Evolutionary conservation across 2,329 filamentous ascomycete species (phyloP).

Genomic region (Colletotrichum cereale): DNA sequence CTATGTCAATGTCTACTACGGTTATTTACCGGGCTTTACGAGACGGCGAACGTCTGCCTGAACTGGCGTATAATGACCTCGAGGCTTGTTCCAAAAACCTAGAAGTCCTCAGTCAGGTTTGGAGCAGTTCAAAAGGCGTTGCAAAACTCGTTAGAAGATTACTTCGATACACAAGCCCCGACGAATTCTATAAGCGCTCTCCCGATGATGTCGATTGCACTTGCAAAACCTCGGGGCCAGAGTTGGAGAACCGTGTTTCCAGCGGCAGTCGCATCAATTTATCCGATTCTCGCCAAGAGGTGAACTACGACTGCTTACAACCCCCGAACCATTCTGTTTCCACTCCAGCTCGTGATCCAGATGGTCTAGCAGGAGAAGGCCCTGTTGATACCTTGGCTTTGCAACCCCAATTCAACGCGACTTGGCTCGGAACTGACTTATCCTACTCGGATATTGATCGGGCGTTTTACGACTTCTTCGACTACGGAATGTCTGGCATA

Average conservation of each 20-base stretch:
- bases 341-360: not conserved
- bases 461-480: slow-evolving; percentile 41
- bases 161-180: not conserved
- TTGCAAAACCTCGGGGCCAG: not conserved
- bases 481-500: slow-evolving; percentile 40
- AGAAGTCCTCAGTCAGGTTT: slow-evolving; percentile 25
- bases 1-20: slow-evolving; percentile 42
- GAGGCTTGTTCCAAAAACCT: slow-evolving; percentile 36
- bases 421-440: slow-evolving; percentile 4
- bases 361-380: not conserved
- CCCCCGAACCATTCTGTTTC: not conserved
- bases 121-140: slow-evolving; percentile 39
- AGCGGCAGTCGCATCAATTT: not conserved
- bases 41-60: slow-evolving; percentile 31
- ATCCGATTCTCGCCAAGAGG: not conserved
- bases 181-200: not conserved
- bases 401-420: not conserved
- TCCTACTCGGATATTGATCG: slow-evolving; percentile 37
- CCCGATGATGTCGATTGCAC: not conserved
- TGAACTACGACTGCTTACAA: not conserved
- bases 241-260: not conserved
- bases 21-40: slow-evolving; percentile 42
- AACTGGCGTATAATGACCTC: slow-evolving; percentile 30
- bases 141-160: slow-evolving; percentile 35
- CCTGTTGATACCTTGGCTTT: not conserved